A percentile compares a stretch with the other conserved stretches of the same genome.
phyloP scores from a whole-genome alignment of 768 basidiomycete species.

The Leccinum fibrillosum region DNA sequence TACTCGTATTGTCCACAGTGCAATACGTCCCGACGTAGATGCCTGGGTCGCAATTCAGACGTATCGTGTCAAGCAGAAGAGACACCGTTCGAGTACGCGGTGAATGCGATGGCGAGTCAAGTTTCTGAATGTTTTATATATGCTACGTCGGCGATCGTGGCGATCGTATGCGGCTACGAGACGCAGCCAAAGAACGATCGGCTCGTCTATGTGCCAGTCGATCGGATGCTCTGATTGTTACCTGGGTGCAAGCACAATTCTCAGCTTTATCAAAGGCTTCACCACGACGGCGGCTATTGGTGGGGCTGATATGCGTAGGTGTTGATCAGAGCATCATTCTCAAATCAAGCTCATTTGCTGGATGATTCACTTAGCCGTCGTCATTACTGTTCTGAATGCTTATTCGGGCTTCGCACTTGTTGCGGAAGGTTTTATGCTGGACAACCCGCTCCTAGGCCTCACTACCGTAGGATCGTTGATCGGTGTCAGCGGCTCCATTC shows the following conservation, averaged over 20 bases:
- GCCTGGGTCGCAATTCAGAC: too few species aligned
- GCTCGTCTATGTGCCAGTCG: too few species aligned
- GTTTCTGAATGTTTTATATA: too few species aligned
- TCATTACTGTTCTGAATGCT: conserved; percentile 87
- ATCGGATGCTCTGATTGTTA: too few species aligned
- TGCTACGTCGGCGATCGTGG: too few species aligned
- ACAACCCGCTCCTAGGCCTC: conserved; percentile 80
- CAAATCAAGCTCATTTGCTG: conserved; percentile 3
- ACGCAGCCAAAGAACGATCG: too few species aligned
- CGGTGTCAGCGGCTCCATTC: conserved; percentile 86
- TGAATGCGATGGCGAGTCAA: too few species aligned
- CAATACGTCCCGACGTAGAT: too few species aligned
- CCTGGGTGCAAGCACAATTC: conserved; percentile 64
- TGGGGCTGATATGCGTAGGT: conserved; percentile 90
- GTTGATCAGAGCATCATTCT: not conserved
- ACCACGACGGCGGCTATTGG: conserved; percentile 92
- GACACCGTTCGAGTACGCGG: too few species aligned
- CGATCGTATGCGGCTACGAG: too few species aligned
- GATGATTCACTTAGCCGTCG: conserved; percentile 55
- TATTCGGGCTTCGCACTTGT: conserved; percentile 91
- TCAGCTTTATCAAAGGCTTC: conserved; percentile 84
- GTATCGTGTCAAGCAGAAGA: too few species aligned
- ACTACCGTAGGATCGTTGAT: conserved; percentile 85
- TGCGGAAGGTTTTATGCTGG: conserved; percentile 90
- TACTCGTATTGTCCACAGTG: too few species aligned